Evolutionary conservation across 2,329 filamentous ascomycete genomes (phyloP), one percentile per base, ranked within the genome.

Genomic region (Aspergillus candidus): DNA sequence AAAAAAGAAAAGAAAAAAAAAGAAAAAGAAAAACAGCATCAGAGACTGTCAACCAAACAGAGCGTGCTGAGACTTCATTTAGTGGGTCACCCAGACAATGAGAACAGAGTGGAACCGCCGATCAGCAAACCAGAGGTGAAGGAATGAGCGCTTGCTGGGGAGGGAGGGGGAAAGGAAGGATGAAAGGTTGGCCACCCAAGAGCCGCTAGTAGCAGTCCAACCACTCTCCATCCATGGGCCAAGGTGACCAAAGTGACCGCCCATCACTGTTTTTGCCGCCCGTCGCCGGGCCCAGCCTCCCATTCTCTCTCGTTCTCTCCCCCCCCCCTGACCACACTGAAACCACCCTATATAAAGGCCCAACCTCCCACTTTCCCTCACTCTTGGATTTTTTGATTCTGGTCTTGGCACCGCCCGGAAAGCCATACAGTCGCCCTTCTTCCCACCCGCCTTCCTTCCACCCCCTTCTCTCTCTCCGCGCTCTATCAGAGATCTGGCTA

Each of bases 391-490:
- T 63, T 52, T 59, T 54, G 58, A 51, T 61, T 52, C 56, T 61
- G 64, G 62, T 68, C 64, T 68, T 68, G 65, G 65, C 64, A 66
- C 58, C 56, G 55, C 56, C 60, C 58, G 59, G 59, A 65, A 57
- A 55, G 53, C 59, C 60, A 52, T 52, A 53, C 48, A 44, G 44
- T 55, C 49, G 33, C 54, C 53, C 55, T 61, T 53, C 58, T 60
- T 56, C 57, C 52, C 54, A 41, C 44, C 51, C 43, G 40, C 45
- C 48, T 46, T 49, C 51, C 50, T 51, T 52, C 44, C 51, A 43
- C 44, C 48, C 40, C 46, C 46, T 49, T 56, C 54, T 53, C 47
- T 54, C 51, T 50, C 48, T 51, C 52, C 50, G 48, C 53, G 48
- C 38, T 49, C 50, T 48, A 32, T 30, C 48, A 47, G 53, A 54